Conservation (phyloP, 176 grass and related monocot genomes). For the Phoenix roebelenii region DNA sequence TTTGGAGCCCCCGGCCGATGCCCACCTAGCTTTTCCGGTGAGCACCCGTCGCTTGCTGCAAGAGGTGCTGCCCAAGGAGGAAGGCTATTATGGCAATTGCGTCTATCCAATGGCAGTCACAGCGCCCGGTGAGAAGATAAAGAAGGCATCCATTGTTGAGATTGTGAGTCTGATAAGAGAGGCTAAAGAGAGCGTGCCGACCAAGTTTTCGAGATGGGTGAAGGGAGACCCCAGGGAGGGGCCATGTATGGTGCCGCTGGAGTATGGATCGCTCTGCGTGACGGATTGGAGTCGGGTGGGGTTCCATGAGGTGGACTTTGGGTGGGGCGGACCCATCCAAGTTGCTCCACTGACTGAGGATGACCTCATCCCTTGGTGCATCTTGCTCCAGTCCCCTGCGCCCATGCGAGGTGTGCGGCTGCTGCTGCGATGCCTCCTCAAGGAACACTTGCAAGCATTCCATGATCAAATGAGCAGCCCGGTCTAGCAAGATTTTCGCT, state of each 20-base stretch:
- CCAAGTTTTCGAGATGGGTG: constrained; percentile 4
- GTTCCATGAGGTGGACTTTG: constrained; percentile 4
- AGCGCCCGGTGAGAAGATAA: constrained; percentile 10
- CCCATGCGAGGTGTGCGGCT: background rate
- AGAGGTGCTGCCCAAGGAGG: constrained; percentile 13
- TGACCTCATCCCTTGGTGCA: background rate
- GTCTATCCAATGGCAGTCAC: constrained; percentile 52
- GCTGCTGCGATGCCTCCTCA: background rate
- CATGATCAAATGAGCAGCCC: background rate
- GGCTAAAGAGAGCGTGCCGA: constrained; percentile 43
- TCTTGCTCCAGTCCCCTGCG: background rate
- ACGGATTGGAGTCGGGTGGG: constrained; percentile 7
- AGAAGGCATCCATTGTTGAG: constrained; percentile 29
- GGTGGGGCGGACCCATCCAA: constrained; percentile 6
- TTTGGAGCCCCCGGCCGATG: constrained; percentile 16
- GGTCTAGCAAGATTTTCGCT: too few relatives aligned
- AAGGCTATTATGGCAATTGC: constrained; percentile 63
- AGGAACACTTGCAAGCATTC: constrained; percentile 1
- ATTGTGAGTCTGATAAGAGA: constrained; percentile 44
- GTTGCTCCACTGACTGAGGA: background rate
- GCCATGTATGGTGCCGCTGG: background rate
- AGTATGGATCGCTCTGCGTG: background rate
- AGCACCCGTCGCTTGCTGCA: constrained; percentile 45
- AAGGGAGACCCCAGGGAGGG: background rate
- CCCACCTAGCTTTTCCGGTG: constrained; percentile 52